A percentile compares a stretch with the other conserved stretches of the same genome.
Conservation (phyloP, 768 basidiomycete genomes). For the Kwoniella shandongensis region DNA sequence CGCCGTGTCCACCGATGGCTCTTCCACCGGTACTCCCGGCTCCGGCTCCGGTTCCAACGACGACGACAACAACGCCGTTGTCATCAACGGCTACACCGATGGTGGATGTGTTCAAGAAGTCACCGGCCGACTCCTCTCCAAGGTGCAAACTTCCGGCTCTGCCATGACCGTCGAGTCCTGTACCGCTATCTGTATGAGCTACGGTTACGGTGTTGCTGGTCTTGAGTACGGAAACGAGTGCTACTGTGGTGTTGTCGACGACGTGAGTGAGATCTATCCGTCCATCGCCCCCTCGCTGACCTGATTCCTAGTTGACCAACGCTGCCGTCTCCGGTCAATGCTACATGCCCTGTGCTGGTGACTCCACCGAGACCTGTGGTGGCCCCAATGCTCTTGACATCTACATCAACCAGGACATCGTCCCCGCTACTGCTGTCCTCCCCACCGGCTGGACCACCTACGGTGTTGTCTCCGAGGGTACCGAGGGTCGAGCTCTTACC, state of each 20-base stretch:
- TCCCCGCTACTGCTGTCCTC: slow-evolving; percentile 19
- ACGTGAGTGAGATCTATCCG: slow-evolving; percentile 4
- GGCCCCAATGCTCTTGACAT: slow-evolving; percentile 42
- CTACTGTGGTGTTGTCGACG: slow-evolving; percentile 38
- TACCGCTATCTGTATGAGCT: slow-evolving; percentile 23
- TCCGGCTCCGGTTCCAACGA: slow-evolving; percentile 14
- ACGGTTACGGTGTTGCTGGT: slow-evolving; percentile 38
- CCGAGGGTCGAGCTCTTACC: slow-evolving; percentile 21
- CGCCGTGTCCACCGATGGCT: slow-evolving; percentile 1
- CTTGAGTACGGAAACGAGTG: slow-evolving; percentile 44
- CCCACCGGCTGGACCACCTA: slow-evolving; percentile 28
- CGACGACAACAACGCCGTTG: slow-evolving; percentile 11
- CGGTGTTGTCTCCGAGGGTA: slow-evolving; percentile 22
- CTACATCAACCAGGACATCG: slow-evolving; percentile 23
- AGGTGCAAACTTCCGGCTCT: slow-evolving; percentile 22
- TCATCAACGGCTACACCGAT: slow-evolving; percentile 26
- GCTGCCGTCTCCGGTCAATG: slow-evolving; percentile 30
- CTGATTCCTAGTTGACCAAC: slow-evolving; percentile 21
- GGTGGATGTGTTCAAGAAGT: slow-evolving; percentile 39
- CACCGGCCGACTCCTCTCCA: slow-evolving; percentile 24
- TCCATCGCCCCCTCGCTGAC: background rate
- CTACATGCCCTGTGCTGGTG: slow-evolving; percentile 45
- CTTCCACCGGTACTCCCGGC: slow-evolving; percentile 11
- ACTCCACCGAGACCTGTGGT: slow-evolving; percentile 36
- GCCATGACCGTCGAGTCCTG: slow-evolving; percentile 33